A percentile compares a stretch with the other conserved stretches of the same genome.
Conservation (phyloP, 495 filamentous ascomycete species). For the Cercophora samala region DNA sequence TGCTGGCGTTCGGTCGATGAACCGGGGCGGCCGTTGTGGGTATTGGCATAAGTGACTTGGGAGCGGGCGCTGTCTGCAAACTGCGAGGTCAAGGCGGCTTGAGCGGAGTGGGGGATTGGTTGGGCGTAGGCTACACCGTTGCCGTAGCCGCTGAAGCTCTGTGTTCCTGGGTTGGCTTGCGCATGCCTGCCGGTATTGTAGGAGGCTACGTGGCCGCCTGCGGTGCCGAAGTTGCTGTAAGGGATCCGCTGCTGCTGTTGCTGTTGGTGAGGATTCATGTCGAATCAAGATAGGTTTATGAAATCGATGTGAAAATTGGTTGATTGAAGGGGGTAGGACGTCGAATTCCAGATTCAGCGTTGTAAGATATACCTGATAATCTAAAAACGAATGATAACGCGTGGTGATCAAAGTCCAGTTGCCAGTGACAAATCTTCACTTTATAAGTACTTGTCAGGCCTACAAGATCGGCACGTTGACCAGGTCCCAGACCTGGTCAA, state of each 20-base stretch:
- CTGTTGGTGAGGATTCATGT: not conserved
- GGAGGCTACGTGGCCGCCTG: not conserved
- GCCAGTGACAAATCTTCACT: too few species aligned
- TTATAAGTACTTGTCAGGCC: too few species aligned
- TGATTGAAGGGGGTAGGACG: not conserved
- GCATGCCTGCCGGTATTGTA: not conserved
- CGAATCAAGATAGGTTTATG: not conserved
- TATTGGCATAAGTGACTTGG: not conserved
- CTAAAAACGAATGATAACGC: not conserved
- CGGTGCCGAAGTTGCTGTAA: not conserved
- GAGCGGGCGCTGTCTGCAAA: not conserved
- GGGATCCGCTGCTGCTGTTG: not conserved
- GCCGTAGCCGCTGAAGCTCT: not conserved
- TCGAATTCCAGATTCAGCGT: not conserved
- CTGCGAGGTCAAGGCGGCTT: not conserved
- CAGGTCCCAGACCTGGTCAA: not conserved
- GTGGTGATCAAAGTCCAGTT: not conserved
- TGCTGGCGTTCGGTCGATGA: not conserved
- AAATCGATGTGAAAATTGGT: not conserved
- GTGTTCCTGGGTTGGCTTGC: not conserved
- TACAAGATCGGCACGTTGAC: too few species aligned
- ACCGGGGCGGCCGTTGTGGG: not conserved
- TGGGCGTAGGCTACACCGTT: not conserved
- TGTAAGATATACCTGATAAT: not conserved
- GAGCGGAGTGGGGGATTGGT: not conserved